Percentiles rank a stretch among this genome's conserved stretches.
Conservation (phyloP, 345 rosid genomes). For the Microthlaspi erraticum region DNA sequence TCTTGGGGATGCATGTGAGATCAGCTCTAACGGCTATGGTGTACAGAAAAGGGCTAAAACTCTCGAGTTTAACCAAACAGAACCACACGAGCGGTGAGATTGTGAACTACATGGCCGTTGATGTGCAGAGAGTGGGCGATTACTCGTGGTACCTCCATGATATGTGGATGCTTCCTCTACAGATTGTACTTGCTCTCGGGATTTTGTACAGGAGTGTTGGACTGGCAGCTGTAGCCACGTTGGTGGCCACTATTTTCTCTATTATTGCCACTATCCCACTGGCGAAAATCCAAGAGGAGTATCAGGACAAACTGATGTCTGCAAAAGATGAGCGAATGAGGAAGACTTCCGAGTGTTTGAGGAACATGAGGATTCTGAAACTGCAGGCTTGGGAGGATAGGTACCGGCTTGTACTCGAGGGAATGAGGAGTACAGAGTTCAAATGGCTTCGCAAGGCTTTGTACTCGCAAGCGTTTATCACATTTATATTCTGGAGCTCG, state of each 20-base stretch:
- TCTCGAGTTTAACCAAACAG: not conserved
- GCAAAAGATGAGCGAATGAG: not conserved
- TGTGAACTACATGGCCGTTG: not conserved
- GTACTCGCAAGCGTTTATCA: constrained; percentile 7
- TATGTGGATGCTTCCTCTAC: not conserved
- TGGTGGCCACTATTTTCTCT: not conserved
- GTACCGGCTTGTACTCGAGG: not conserved
- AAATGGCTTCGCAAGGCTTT: constrained; percentile 11
- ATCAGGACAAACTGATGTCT: not conserved
- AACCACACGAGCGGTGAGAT: not conserved
- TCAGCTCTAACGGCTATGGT: not conserved
- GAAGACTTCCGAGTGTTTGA: not conserved
- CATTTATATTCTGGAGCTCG: constrained; percentile 5
- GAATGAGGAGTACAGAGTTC: not conserved
- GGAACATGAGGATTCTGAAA: not conserved
- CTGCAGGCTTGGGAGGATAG: not conserved
- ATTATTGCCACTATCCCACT: not conserved
- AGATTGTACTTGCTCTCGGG: not conserved
- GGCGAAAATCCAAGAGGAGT: not conserved
- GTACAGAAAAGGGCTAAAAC: not conserved
- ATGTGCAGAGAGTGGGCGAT: not conserved
- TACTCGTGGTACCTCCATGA: not conserved
- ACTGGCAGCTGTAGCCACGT: not conserved
- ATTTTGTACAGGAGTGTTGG: not conserved
- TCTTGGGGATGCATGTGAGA: not conserved